These are phyloP conservation scores for Penicillium desertorum DNA, from an alignment of 495 filamentous ascomycete species.

Conservation along the genomic window DNA sequence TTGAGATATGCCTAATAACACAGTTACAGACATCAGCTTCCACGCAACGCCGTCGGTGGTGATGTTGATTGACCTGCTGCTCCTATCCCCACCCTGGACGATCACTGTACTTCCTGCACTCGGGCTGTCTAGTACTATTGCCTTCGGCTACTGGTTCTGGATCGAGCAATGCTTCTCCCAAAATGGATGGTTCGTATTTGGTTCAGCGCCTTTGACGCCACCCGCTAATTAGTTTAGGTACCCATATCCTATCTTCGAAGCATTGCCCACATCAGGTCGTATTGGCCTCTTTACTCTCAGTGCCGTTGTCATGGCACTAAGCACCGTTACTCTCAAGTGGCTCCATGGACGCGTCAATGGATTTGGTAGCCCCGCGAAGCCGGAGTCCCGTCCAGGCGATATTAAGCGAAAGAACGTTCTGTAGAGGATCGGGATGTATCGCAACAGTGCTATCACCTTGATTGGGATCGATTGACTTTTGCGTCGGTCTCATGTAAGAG, in stretches of 20 bases:
- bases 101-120: conserved; percentile 60
- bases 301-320: conserved; percentile 68
- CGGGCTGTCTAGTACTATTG: conserved; percentile 60
- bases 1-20: conserved; percentile 12
- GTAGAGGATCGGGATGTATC: conserved; percentile 6
- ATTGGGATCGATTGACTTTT: neutral
- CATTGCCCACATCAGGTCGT: conserved; percentile 60
- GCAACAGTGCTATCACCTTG: neutral
- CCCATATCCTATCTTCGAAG: conserved; percentile 80
- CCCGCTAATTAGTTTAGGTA: conserved; percentile 54
- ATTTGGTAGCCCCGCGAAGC: conserved; percentile 29
- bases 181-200: conserved; percentile 65
- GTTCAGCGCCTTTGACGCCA: conserved; percentile 14
- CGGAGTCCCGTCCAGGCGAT: conserved; percentile 33
- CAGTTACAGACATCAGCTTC: conserved; percentile 65
- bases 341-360: conserved; percentile 72
- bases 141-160: conserved; percentile 85
- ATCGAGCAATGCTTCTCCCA: conserved; percentile 72
- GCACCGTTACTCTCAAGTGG: conserved; percentile 65
- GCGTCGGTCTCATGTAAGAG: neutral
- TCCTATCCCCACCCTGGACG: conserved; percentile 81
- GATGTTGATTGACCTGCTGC: conserved; percentile 67
- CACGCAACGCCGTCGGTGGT: conserved; percentile 75
- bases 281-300: conserved; percentile 66
- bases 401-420: conserved; percentile 31